Conservation (phyloP, 805 yeast genomes). For the Nakazawaea ernobii region DNA sequence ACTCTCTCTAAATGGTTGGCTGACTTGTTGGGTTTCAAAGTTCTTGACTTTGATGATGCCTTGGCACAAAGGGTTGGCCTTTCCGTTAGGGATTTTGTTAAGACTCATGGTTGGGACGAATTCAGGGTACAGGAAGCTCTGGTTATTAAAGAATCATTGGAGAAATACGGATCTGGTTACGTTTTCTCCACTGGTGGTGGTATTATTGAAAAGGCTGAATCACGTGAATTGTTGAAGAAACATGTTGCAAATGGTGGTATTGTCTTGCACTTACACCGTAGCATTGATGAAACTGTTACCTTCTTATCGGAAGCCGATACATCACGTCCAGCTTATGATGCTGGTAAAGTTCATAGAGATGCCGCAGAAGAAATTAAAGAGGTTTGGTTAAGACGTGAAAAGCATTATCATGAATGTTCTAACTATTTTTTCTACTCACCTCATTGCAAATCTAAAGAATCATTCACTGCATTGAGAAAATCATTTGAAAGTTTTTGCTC, state of each 20-base stretch:
- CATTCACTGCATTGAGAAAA: conserved; percentile 50
- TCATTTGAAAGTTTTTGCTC: conserved; percentile 55
- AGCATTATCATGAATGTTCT: conserved; percentile 75
- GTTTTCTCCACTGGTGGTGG: conserved; percentile 97
- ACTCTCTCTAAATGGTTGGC: conserved; percentile 81
- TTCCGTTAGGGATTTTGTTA: conserved; percentile 57
- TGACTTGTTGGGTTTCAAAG: conserved; percentile 54
- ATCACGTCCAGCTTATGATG: conserved; percentile 73
- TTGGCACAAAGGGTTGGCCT: conserved; percentile 50
- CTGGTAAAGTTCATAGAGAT: conserved; percentile 7
- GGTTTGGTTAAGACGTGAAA: conserved; percentile 81
- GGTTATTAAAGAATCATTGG: conserved; percentile 46
- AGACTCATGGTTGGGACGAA: conserved; percentile 75
- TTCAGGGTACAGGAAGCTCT: conserved; percentile 67
- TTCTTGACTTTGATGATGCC: conserved; percentile 71
- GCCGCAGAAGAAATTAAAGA: conserved; percentile 61
- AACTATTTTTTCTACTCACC: conserved; percentile 74
- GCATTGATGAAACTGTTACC: conserved; percentile 69
- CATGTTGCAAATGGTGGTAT: conserved; percentile 59
- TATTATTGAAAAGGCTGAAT: conserved; percentile 69
- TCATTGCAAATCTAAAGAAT: conserved; percentile 51
- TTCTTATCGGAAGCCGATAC: conserved; percentile 70
- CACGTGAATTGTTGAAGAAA: conserved; percentile 56
- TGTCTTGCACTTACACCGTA: conserved; percentile 88
- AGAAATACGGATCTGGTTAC: conserved; percentile 37